Conservation (phyloP, 208 protist species). For the Acanthamoeba quina region DNA sequence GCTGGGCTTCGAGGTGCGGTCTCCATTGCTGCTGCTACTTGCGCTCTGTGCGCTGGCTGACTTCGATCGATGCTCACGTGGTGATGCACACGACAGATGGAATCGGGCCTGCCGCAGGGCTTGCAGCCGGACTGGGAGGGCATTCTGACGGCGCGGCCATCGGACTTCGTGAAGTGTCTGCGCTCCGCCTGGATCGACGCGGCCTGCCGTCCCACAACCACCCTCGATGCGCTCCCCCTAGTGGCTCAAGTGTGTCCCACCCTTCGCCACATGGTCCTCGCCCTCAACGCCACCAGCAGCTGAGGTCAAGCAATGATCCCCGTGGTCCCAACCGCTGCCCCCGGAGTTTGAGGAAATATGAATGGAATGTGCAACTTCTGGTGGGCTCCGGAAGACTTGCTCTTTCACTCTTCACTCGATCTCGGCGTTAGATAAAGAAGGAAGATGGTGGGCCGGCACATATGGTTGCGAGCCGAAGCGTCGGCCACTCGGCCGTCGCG, state of each 20-base stretch:
- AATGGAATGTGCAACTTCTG: no score
- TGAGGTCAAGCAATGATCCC: background rate
- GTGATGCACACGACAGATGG: conserved; percentile 32
- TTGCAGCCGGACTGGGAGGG: conserved; percentile 74
- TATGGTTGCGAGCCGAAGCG: conserved; percentile 55
- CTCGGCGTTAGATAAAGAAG: background rate
- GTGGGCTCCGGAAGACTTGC: background rate
- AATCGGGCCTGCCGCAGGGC: conserved; percentile 1
- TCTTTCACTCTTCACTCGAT: no score
- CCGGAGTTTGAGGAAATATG: no score
- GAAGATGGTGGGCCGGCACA: conserved; percentile 34
- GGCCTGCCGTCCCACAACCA: background rate
- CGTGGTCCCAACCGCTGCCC: background rate
- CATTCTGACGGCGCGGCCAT: conserved; percentile 48
- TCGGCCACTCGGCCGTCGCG: conserved; percentile 50
- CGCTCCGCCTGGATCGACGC: conserved; percentile 26
- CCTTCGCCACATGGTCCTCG: conserved; percentile 54
- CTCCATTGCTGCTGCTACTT: background rate
- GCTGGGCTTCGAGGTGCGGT: conserved; percentile 65
- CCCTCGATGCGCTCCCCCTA: background rate
- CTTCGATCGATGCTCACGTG: background rate
- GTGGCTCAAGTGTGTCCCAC: background rate
- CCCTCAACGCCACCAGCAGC: background rate
- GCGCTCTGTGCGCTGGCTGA: no score
- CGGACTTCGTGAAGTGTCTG: conserved; percentile 1